Percentiles rank a stretch among this genome's conserved stretches.
Conservation (phyloP, 1,284 basidiomycete species). For the Melampsora americana region DNA sequence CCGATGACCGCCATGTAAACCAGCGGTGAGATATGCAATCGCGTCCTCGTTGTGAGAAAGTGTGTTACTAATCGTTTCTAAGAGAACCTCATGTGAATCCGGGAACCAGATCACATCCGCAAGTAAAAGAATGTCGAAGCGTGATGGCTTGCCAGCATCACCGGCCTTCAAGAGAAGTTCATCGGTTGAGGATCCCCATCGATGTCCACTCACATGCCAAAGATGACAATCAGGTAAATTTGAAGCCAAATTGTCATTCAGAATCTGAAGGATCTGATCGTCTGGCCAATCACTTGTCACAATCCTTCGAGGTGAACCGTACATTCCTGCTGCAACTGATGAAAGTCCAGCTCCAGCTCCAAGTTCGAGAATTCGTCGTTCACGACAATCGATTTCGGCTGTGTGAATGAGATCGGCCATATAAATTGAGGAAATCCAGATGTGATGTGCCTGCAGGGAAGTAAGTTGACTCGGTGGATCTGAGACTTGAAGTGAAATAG, state of each 20-base stretch:
- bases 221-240: not conserved
- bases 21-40: not conserved
- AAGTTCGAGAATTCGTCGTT: not conserved
- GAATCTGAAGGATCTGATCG: not conserved
- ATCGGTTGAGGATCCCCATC: not conserved
- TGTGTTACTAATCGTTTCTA: not conserved
- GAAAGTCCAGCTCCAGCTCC: slow-evolving; percentile 2
- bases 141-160: not conserved
- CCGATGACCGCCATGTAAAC: not conserved
- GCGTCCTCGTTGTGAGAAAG: not conserved
- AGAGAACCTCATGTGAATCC: not conserved
- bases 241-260: not conserved
- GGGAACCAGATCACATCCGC: not conserved
- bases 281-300: slow-evolving; percentile 2
- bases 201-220: not conserved
- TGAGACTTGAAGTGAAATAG: not conserved
- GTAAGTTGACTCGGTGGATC: not conserved
- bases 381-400: not conserved
- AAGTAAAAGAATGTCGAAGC: not conserved
- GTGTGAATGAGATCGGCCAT: not conserved
- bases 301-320: not conserved
- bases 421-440: slow-evolving; percentile 2
- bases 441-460: not conserved
- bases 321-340: slow-evolving; percentile 9
- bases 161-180: not conserved